These are phyloP conservation scores for Bassia scoparia DNA, from an alignment of 148 eudicot species.

Conservation along the genomic window DNA sequence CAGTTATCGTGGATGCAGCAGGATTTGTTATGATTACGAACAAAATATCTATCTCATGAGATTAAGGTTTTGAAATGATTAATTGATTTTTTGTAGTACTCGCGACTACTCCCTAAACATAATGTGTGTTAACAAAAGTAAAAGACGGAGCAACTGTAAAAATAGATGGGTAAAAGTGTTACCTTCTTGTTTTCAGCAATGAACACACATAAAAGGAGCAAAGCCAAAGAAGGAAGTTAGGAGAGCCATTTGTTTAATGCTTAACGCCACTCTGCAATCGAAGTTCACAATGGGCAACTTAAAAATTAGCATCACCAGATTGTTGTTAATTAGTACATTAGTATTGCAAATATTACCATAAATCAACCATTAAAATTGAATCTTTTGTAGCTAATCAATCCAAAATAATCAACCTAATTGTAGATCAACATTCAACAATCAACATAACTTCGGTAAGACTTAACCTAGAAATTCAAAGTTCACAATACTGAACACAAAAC, in stretches of 20 bases:
- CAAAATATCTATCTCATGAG: no score
- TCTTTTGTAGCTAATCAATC: neutral
- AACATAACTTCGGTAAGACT: neutral
- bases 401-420: neutral
- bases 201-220: conserved; percentile 64
- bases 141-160: neutral
- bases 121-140: neutral
- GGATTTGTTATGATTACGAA: no score
- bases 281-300: neutral
- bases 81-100: no score
- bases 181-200: conserved; percentile 97
- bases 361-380: neutral
- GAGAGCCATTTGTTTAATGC: conserved; percentile 51
- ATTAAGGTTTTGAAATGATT: no score
- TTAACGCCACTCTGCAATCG: conserved; percentile 23
- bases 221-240: conserved; percentile 56
- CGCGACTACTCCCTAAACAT: no score
- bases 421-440: neutral
- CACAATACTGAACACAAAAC: no score
- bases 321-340: neutral
- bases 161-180: no score
- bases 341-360: neutral
- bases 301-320: neutral
- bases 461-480: neutral
- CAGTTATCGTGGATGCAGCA: no score